Conservation (phyloP, 306 rosid genomes). For the Prinsepia uniflora region DNA sequence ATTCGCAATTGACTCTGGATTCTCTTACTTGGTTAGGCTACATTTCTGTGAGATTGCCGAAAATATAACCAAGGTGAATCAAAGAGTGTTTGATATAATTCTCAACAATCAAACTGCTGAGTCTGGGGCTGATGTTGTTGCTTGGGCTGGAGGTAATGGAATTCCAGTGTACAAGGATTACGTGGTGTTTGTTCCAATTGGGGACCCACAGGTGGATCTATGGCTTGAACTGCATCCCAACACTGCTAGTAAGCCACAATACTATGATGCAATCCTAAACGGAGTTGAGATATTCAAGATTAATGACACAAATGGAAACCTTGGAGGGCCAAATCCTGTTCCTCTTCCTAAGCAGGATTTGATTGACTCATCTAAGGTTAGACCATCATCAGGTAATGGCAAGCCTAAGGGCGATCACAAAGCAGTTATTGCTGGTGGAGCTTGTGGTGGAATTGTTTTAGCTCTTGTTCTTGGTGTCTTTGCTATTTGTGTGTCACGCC, state of each 20-base stretch:
- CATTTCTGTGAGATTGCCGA: conserved; percentile 72
- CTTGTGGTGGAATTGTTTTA: conserved; percentile 63
- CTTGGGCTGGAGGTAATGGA: conserved; percentile 33
- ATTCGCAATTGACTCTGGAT: conserved; percentile 65
- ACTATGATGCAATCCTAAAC: conserved; percentile 58
- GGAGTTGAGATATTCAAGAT: conserved; percentile 90
- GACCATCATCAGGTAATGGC: conserved; percentile 36
- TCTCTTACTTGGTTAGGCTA: conserved; percentile 80
- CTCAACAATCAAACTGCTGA: conserved; percentile 65
- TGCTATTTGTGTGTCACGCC: conserved; percentile 39
- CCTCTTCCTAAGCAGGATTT: conserved; percentile 48
- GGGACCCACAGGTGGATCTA: conserved; percentile 65
- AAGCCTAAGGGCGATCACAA: conserved; percentile 38
- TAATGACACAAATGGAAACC: conserved; percentile 47
- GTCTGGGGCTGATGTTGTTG: conserved; percentile 47
- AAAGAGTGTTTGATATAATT: conserved; percentile 63
- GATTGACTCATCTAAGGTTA: conserved; percentile 53
- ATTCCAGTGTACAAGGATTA: conserved; percentile 53
- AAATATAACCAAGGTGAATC: conserved; percentile 36
- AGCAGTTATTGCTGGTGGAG: conserved; percentile 64
- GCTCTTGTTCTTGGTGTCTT: conserved; percentile 53
- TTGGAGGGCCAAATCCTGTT: conserved; percentile 74
- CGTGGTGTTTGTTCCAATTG: conserved; percentile 53
- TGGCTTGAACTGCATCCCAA: conserved; percentile 77
- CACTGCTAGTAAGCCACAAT: conserved; percentile 13